phyloP scores from a whole-genome alignment of 2,329 filamentous ascomycete genomes.

The Phialophora verrucosa region DNA sequence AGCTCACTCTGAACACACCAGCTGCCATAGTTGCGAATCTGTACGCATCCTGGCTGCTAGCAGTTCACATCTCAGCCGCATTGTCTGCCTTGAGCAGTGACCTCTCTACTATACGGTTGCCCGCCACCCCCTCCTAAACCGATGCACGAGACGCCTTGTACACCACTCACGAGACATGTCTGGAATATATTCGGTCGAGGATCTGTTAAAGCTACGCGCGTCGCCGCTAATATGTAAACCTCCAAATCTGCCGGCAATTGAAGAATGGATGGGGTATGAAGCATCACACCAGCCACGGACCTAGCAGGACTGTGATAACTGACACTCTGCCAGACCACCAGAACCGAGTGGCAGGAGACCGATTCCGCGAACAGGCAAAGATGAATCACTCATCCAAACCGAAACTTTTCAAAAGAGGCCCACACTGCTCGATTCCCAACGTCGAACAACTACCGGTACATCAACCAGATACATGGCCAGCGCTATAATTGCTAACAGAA shows the following conservation, averaged over 20 bases:
- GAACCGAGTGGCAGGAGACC: conserved; percentile 46
- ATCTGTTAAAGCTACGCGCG: conserved; percentile 74
- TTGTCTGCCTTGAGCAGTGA: background rate
- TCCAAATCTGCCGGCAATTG: conserved; percentile 75
- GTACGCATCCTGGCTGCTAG: background rate
- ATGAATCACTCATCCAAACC: conserved; percentile 30
- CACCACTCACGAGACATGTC: conserved; percentile 38
- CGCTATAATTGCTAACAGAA: conserved; percentile 38
- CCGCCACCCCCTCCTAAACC: conserved; percentile 18
- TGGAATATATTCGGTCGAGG: conserved; percentile 74
- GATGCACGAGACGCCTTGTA: conserved; percentile 24
- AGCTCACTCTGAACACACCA: background rate
- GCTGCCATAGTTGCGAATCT: background rate
- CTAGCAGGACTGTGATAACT: conserved; percentile 27
- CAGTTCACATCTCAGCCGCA: background rate
- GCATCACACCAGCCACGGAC: conserved; percentile 20
- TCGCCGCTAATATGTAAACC: conserved; percentile 87
- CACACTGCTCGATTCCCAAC: conserved; percentile 52
- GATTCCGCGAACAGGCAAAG: conserved; percentile 31
- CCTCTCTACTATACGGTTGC: background rate
- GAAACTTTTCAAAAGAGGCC: conserved; percentile 43
- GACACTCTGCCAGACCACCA: conserved; percentile 47
- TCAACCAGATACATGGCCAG: conserved; percentile 41
- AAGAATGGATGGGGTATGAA: conserved; percentile 93
- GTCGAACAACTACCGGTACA: conserved; percentile 56